phyloP scores from a whole-genome alignment of 148 eudicot species.

The Beta vulgaris region DNA sequence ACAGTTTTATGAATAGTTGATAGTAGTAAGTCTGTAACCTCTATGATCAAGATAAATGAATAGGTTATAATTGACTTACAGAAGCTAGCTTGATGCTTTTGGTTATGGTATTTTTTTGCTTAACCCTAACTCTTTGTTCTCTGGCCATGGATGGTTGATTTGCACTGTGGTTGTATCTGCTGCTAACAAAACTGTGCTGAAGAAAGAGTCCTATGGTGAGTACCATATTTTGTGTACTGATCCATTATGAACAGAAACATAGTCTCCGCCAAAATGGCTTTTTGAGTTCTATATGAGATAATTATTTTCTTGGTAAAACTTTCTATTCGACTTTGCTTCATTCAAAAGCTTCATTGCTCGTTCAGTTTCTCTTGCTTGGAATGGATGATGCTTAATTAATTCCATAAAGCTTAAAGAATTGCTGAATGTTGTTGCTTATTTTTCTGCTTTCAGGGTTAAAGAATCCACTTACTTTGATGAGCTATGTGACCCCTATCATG shows the following conservation, averaged over 20 bases:
- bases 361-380: too few relatives aligned
- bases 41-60: neutral
- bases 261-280: slow-evolving; percentile 1
- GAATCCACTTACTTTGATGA: slow-evolving; percentile 94
- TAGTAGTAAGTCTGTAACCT: too few relatives aligned
- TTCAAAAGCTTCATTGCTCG: neutral
- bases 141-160: slow-evolving; percentile 17
- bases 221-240: slow-evolving; percentile 18
- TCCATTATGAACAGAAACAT: neutral
- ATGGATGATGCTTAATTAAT: too few relatives aligned
- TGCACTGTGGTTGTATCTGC: slow-evolving; percentile 24
- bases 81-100: neutral
- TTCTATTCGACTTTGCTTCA: neutral
- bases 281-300: neutral
- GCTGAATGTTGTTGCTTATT: slow-evolving; percentile 19
- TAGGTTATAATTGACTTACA: neutral
- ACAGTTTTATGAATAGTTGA: neutral
- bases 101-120: slow-evolving; percentile 6
- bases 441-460: slow-evolving; percentile 56
- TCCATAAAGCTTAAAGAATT: too few relatives aligned
- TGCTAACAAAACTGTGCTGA: slow-evolving; percentile 36
- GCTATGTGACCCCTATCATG: slow-evolving; percentile 94
- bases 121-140: slow-evolving; percentile 15
- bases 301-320: neutral
- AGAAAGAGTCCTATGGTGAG: slow-evolving; percentile 96